Conservation (phyloP, 2,329 filamentous ascomycete genomes). For the Monosporascus sp. region DNA sequence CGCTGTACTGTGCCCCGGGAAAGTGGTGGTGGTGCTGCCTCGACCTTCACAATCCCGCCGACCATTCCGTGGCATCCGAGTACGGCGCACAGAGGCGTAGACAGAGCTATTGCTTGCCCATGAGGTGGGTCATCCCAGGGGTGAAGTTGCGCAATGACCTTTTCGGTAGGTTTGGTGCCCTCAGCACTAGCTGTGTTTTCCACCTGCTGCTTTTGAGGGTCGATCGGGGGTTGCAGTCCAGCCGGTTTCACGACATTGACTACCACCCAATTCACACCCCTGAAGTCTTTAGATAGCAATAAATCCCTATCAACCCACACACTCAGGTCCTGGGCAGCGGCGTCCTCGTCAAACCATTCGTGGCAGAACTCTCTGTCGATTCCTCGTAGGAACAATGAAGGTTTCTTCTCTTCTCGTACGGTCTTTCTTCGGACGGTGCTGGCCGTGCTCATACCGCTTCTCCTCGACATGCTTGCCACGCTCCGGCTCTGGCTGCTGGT, state of each 20-base stretch:
- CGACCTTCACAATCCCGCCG: constrained; percentile 81
- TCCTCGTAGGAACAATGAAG: constrained; percentile 72
- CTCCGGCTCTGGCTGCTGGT: constrained; percentile 72
- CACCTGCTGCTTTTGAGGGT: constrained; percentile 61
- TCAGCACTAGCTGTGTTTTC: constrained; percentile 59
- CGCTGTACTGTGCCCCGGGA: constrained; percentile 58
- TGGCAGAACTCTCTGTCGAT: constrained; percentile 65
- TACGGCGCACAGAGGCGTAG: constrained; percentile 67
- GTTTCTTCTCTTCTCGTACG: constrained; percentile 59
- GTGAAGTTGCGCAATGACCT: constrained; percentile 69
- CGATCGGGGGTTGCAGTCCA: constrained; percentile 65
- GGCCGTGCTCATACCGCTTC: constrained; percentile 68
- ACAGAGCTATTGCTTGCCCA: constrained; percentile 73
- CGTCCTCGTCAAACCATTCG: constrained; percentile 74
- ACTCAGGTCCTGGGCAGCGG: constrained; percentile 54
- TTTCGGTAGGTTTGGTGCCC: constrained; percentile 51
- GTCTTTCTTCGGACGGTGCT: constrained; percentile 61
- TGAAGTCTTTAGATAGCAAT: constrained; percentile 65
- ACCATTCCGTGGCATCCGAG: constrained; percentile 70
- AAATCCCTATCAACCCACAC: constrained; percentile 84
- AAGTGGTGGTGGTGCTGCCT: constrained; percentile 72
- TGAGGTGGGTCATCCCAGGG: constrained; percentile 87
- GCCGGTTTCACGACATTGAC: constrained; percentile 86
- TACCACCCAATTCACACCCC: constrained; percentile 70
- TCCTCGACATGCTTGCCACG: constrained; percentile 72